A percentile compares a stretch with the other conserved stretches of the same genome.
These are phyloP conservation scores for Sporothrix brasiliensis DNA, from an alignment of 2,329 filamentous ascomycete genomes.

Conservation along the genomic window DNA sequence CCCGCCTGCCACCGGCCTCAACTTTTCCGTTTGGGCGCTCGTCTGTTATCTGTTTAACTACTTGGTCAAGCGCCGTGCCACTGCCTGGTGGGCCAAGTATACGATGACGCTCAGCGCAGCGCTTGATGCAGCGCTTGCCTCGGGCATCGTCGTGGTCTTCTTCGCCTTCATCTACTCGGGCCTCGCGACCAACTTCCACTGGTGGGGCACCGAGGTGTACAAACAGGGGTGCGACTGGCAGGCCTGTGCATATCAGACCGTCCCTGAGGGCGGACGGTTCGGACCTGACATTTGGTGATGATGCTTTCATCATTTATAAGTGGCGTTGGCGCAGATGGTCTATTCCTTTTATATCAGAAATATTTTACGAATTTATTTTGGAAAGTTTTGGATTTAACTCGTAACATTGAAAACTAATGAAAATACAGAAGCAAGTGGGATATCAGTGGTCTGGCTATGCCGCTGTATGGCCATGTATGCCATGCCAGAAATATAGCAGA, in stretches of 20 bases:
- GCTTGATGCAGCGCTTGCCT: slow-evolving; percentile 78
- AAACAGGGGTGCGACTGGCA: slow-evolving; percentile 85
- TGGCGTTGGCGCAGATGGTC: neutral
- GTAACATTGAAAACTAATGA: no score
- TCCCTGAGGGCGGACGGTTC: slow-evolving; percentile 67
- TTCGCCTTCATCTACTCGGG: slow-evolving; percentile 85
- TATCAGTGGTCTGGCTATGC: neutral
- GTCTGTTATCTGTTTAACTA: slow-evolving; percentile 87
- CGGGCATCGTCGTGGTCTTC: slow-evolving; percentile 81
- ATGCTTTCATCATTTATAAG: neutral
- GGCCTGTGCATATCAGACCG: slow-evolving; percentile 70
- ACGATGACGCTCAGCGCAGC: slow-evolving; percentile 86
- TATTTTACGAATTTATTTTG: slow-evolving; percentile 3
- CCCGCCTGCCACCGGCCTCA: slow-evolving; percentile 81
- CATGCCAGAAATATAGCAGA: neutral
- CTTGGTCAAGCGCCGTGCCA: slow-evolving; percentile 67
- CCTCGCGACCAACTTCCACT: slow-evolving; percentile 70
- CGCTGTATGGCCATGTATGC: neutral
- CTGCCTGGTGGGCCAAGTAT: slow-evolving; percentile 87
- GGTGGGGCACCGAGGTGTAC: slow-evolving; percentile 89
- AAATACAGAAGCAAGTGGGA: neutral
- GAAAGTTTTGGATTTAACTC: neutral
- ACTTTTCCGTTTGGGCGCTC: slow-evolving; percentile 84
- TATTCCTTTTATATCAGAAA: neutral
- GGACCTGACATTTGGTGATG: slow-evolving; percentile 63